Base-by-base conservation (phyloP, 371 early-diverging fungal genomes). In the Mortierella sp. region DNA sequence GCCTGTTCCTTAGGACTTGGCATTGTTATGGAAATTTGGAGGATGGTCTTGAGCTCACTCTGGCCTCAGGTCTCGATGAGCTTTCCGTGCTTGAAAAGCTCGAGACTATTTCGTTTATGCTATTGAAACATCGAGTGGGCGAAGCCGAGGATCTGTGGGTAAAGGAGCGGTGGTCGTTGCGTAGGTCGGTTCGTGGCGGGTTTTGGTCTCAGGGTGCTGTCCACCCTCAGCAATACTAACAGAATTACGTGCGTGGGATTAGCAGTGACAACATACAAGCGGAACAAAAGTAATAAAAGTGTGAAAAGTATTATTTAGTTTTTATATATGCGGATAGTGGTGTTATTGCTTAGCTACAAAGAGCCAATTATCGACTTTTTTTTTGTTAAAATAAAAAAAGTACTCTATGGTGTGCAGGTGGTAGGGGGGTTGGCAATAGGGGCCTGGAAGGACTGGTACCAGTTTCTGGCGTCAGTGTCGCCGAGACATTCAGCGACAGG, bases 401-500 rank as follows among this genome's bases (percentile, higher is more conserved):
- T 31, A 24, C 31, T 58, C 58, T 79, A 84, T 81, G 78, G 78
- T 31, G 78, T 77, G 79, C 85, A 84, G 21, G 79, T 81, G 45
- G 85, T 81, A 38, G 81, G 85, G 38, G 85, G 58, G 65, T 76
- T 76, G 48, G 85, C 47, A 21, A 77, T 70, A 65, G 89, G 77
- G 5, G 84, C 28, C 34, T 74, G 77, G 48, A 81, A 74, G 55
- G 72, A 45, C 76, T 83, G 50, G 79, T 88, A 88, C 89, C 89
- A 88, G 26, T 26, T 77, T 26, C 80, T 76, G 14, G 81, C 75
- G 72, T 84, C 87, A 71, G 74, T 72, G 24, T 77, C 79, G 44
- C 84, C 84, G 14, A 88, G 57, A 75, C 89, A 88, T 6, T 71
- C 50, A 7, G 77, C 89, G 13, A 88, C 84, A 24, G 84, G 81